Evolutionary conservation across 768 basidiomycete species (phyloP), one percentile per base, ranked within the genome.

Genomic region (Calvatia gigantea): DNA sequence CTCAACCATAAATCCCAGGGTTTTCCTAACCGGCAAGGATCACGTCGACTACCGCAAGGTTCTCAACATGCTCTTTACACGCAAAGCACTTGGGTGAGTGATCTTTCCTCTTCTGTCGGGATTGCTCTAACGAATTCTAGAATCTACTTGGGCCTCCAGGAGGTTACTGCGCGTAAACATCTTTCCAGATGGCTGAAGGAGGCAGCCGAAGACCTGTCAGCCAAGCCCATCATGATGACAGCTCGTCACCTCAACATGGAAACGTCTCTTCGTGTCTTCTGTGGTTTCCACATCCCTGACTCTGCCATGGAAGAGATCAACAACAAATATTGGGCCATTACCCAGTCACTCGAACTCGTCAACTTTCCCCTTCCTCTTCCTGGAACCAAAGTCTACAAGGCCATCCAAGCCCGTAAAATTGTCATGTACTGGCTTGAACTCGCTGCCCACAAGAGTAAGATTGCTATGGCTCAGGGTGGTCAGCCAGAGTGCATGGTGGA

Each of bases 351-450:
- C 38, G 93, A 99, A 69, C 88, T 99, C 52, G 97, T 99, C 77
- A 99, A 99, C 77, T 98, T 99, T 77, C 97, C 97, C 14, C 73
- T 98, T 58, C 86, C 96, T 14, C 64, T 97, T 33, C 97, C 97
- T 17, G 97, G 97, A 27, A 98, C 97, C 35, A 98, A 98, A 68
- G 85, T 98, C 52, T 98, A 89, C 73, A 89, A 85, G 62, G 97
- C 96, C 2, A 87, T 94, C 61, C 86, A 94, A 70, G 89, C 93
- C 1, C 86, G 95, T 67, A 97, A 96, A 68, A 75, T 79, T 42
- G 91, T 93, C 15, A 80, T 94, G 74, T 75, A 80, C 60, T 89
- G 87, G 84, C 77, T 98, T 42, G 81, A 83, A 64, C 73, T 86
- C 57, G 94, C 94, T 31, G 91, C 94, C 0, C 74, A 77, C 29